phyloP scores from a whole-genome alignment of 345 rosid species.

The Sapria himalayana region DNA sequence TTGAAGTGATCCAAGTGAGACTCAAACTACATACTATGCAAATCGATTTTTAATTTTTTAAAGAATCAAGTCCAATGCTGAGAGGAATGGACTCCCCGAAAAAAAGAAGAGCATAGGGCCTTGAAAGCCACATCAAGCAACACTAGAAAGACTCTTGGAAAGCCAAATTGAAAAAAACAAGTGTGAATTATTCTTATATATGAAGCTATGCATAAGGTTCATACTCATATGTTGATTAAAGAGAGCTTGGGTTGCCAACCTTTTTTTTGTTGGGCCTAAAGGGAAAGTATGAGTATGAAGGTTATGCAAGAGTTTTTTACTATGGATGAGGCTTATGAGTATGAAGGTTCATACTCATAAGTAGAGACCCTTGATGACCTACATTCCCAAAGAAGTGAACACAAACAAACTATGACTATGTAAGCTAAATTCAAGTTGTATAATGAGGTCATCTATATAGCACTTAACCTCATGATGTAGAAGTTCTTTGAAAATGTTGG shows the following conservation, averaged over 20 bases:
- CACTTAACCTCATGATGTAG: not conserved
- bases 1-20: too few species aligned
- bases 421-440: not conserved
- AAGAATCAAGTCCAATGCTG: not conserved
- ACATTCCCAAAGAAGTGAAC: not conserved
- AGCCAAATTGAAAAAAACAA: not conserved
- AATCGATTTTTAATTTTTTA: not conserved
- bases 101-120: not conserved
- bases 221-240: not conserved
- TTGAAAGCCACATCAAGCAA: not conserved
- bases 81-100: not conserved
- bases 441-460: not conserved
- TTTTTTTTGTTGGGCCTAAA: too few species aligned
- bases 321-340: not conserved
- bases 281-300: not conserved
- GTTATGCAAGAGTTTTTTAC: not conserved
- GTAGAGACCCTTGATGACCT: not conserved
- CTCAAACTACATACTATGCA: too few species aligned
- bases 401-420: not conserved
- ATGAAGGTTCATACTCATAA: not conserved
- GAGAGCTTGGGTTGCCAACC: too few species aligned
- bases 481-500: not conserved
- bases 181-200: not conserved
- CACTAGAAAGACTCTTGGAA: not conserved
- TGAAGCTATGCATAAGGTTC: not conserved